Conservation (phyloP, 495 filamentous ascomycete species). For the Xylaria grammica region DNA sequence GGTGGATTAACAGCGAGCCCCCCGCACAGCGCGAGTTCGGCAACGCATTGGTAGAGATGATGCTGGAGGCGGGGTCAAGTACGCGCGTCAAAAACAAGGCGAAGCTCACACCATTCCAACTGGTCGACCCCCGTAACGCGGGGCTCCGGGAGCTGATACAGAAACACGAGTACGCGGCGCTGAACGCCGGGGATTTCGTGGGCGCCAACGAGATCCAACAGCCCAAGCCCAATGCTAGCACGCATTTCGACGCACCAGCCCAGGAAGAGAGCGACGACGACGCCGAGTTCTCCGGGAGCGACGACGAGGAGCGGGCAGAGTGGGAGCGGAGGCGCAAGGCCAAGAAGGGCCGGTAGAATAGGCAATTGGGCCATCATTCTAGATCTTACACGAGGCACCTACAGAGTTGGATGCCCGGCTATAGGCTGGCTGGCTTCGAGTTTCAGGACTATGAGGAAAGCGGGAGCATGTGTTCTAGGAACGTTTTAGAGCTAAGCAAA, state of each 20-base stretch:
- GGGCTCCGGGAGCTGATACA: slow-evolving; percentile 70
- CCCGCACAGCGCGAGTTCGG: slow-evolving; percentile 66
- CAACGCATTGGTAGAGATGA: slow-evolving; percentile 77
- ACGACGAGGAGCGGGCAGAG: slow-evolving; percentile 58
- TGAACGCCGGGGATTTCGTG: slow-evolving; percentile 58
- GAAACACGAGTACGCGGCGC: slow-evolving; percentile 74
- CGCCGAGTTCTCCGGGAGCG: slow-evolving; percentile 58
- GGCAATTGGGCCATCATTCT: background rate
- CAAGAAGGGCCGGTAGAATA: slow-evolving; percentile 39
- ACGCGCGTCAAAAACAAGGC: slow-evolving; percentile 66
- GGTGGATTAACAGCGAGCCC: slow-evolving; percentile 74
- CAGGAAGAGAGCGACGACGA: slow-evolving; percentile 46
- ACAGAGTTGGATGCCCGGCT: slow-evolving; percentile 3
- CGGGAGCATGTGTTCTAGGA: slow-evolving; percentile 10
- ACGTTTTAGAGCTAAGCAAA: background rate
- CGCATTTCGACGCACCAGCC: background rate
- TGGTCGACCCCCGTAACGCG: slow-evolving; percentile 74
- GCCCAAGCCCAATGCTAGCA: slow-evolving; percentile 9
- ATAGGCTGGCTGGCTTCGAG: background rate
- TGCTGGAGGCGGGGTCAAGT: slow-evolving; percentile 81
- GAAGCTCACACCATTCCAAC: slow-evolving; percentile 68
- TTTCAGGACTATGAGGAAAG: too few species aligned
- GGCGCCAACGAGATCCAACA: slow-evolving; percentile 35
- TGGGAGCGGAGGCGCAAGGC: slow-evolving; percentile 52
- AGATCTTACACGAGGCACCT: background rate